Evolutionary conservation across 2,329 filamentous ascomycete species (phyloP).

Genomic region (Pyrenophora graminea): DNA sequence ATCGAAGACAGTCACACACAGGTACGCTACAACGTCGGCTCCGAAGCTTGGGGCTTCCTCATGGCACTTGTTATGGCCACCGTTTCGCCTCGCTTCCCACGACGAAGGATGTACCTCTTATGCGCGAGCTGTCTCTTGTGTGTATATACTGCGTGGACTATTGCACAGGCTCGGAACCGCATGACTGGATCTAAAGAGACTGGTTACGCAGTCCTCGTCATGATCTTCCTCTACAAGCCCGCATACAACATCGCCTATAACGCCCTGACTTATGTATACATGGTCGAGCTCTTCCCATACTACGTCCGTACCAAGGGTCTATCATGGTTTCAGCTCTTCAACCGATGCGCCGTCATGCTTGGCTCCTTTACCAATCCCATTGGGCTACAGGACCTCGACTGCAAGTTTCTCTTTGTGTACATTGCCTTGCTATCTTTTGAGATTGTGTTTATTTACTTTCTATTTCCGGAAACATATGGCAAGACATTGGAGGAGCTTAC

Average conservation of each 20-base stretch:
- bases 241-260: slow-evolving; percentile 64
- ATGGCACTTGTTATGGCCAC: slow-evolving; percentile 61
- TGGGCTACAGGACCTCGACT: slow-evolving; percentile 62
- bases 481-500: slow-evolving; percentile 42
- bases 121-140: slow-evolving; percentile 42
- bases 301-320: slow-evolving; percentile 56
- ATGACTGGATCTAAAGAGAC: slow-evolving; percentile 32
- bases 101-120: slow-evolving; percentile 61
- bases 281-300: slow-evolving; percentile 56
- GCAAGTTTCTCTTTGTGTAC: slow-evolving; percentile 69
- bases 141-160: slow-evolving; percentile 46
- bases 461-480: slow-evolving; percentile 42
- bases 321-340: slow-evolving; percentile 63
- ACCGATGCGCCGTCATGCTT: slow-evolving; percentile 64
- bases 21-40: slow-evolving; percentile 57
- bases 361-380: slow-evolving; percentile 66
- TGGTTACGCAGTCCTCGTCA: slow-evolving; percentile 54
- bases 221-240: slow-evolving; percentile 58
- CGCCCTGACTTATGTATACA: slow-evolving; percentile 61
- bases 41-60: slow-evolving; percentile 63
- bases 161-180: slow-evolving; percentile 58
- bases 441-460: slow-evolving; percentile 43
- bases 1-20: slow-evolving; percentile 53
- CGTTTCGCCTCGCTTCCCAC: slow-evolving; percentile 59
- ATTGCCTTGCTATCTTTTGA: slow-evolving; percentile 44